Evolutionary conservation across 805 yeast genomes (phyloP), one percentile per base, ranked within the genome.

Genomic region (Metschnikowia kunwiensis): DNA sequence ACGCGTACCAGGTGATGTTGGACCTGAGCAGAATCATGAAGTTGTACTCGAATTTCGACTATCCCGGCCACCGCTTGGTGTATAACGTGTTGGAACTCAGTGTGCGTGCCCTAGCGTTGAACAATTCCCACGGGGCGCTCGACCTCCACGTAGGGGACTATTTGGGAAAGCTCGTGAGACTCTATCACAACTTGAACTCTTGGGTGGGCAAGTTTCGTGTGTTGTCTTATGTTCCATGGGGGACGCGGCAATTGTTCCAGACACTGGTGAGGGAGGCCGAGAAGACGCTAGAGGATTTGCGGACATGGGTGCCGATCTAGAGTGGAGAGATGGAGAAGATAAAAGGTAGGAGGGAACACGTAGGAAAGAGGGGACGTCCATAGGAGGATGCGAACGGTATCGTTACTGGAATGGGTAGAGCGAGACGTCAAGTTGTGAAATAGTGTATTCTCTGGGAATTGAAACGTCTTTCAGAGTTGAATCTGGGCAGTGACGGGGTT

Each of bases 101-200:
- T n/a, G 26, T 34, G 9, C 6, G 31, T 23, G 32, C 37, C 6
- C 12, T 34, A 10, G 26, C 28, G 10, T 9, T 34, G 24, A 34
- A 17, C 14, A 24, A 34, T 21, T 11, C 17, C 6, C 27, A 34
- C 17, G 37, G 37, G 5, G 13, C 28, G 18, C 37, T 34, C 12
- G 37, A 34, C 24, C 23, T 28, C 21, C 18, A 17, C 11, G 14
- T 23, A 23, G 5, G n/a, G 4, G 28, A 18, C 5, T 27, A 34
- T 13, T 23, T 34, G 32, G 26, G 21, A 10, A 22, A 23, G 16
- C 37, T 34, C n/a, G 10, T 34, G 13, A 3, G 20, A 13, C 18
- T 22, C 9, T 24, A 27, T n/a, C 28, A 22, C 17, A 18, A 27
- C 24, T 28, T 34, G 14, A 10, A 34, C 11, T 12, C n/a, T 5